Conservation (phyloP, 2,329 filamentous ascomycete genomes). For the Gliomastix tumulicola region DNA sequence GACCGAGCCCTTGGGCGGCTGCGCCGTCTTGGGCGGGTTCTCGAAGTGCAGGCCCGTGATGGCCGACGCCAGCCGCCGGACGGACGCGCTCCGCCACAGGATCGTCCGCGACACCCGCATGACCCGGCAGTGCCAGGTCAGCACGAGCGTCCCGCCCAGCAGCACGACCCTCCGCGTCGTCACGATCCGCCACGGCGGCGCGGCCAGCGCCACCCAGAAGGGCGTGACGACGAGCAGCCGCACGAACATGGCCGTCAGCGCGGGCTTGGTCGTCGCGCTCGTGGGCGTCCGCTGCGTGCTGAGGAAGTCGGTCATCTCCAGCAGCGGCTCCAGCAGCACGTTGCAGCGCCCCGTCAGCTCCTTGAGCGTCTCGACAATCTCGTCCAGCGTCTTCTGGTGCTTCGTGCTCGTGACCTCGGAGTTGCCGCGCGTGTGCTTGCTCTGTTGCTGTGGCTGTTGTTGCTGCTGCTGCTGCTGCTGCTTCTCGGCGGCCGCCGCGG, state of each 20-base stretch:
- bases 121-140: constrained; percentile 89
- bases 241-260: constrained; percentile 82
- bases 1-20: constrained; percentile 22
- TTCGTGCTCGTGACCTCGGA: constrained; percentile 60
- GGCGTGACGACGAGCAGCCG: constrained; percentile 84
- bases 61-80: constrained; percentile 62
- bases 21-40: constrained; percentile 28
- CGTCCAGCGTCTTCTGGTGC: constrained; percentile 90
- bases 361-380: constrained; percentile 91
- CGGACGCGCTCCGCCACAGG: constrained; percentile 77
- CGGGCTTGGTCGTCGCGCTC: constrained; percentile 83
- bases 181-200: constrained; percentile 77
- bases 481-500: constrained; percentile 12
- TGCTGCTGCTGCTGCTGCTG: too few species aligned
- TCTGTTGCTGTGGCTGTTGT: too few species aligned
- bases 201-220: constrained; percentile 75
- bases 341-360: constrained; percentile 90
- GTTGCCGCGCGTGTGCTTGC: constrained; percentile 33
- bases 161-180: constrained; percentile 80
- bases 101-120: constrained; percentile 79
- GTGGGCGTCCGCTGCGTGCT: constrained; percentile 87
- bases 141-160: constrained; percentile 74
- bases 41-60: constrained; percentile 78
- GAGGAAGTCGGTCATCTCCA: constrained; percentile 86
- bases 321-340: constrained; percentile 79